Percentiles rank a stretch among this genome's conserved stretches.
phyloP scores from a whole-genome alignment of 306 rosid species.

The Pyrus betulifolia region DNA sequence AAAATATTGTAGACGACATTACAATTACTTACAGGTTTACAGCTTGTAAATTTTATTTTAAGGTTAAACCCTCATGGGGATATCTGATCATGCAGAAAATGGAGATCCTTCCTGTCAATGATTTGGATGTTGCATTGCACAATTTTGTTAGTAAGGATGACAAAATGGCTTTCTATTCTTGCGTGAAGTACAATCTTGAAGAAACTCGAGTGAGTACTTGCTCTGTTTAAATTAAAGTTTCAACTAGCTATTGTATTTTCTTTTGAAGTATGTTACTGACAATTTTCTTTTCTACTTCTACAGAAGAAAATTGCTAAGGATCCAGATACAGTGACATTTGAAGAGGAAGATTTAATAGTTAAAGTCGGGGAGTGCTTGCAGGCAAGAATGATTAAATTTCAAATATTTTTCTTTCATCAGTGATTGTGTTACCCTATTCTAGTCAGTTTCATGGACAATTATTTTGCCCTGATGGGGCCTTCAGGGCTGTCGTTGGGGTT shows the following conservation, averaged over 20 bases:
- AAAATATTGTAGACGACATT: constrained; percentile 12
- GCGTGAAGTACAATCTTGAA: constrained; percentile 61
- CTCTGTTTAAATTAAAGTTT: background rate
- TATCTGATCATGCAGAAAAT: constrained; percentile 62
- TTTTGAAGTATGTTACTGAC: background rate
- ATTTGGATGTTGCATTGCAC: constrained; percentile 88
- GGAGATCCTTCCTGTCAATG: constrained; percentile 97
- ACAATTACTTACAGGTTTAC: background rate
- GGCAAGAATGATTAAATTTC: constrained; percentile 39
- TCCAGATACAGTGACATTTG: constrained; percentile 52
- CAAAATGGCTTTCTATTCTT: constrained; percentile 79
- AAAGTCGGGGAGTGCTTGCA: constrained; percentile 92
- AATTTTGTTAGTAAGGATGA: constrained; percentile 90
- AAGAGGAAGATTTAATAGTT: constrained; percentile 75
- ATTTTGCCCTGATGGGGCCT: background rate
- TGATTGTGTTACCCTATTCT: background rate
- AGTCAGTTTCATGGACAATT: background rate
- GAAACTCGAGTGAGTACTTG: constrained; percentile 83
- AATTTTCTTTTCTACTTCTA: constrained; percentile 19
- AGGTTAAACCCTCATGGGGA: constrained; percentile 12
- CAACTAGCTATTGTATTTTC: constrained; percentile 5
- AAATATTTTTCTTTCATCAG: background rate
- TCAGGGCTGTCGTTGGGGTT: background rate
- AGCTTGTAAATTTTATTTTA: constrained; percentile 2
- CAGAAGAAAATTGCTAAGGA: constrained; percentile 79